Evolutionary conservation across 2,329 filamentous ascomycete genomes (phyloP), one percentile per base, ranked within the genome.

Genomic region (Fusarium musae): DNA sequence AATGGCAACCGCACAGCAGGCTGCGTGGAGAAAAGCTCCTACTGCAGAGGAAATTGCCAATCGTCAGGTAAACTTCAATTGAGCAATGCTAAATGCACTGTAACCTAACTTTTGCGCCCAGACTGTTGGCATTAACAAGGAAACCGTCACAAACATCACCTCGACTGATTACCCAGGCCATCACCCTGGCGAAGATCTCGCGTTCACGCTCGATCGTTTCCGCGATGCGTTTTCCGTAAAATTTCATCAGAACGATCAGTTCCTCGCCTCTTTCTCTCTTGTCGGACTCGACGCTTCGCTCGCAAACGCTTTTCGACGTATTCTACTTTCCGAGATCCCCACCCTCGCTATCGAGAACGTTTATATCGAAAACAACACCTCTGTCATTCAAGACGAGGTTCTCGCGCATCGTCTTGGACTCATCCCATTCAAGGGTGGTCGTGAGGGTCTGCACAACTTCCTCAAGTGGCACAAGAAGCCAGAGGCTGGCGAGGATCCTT

Each of bases 361-460:
- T 80, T 99, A 93, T 84, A 91, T 98, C 73, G 90, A 94, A 81
- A 97, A 98, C 87, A 99, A 99, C 87, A 98, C 96, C 57, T 97
- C 94, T 9, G 95, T 99, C 40, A 96, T 99, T 79, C 96, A 98
- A 82, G 96, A 99, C 81, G 96, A 99, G 85, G 96, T 99, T 9
- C 91, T 99, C 58, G 92, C 95, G 21, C 93, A 96, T 82, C 90
- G 96, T 49, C 87, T 99, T 37, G 96, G 96, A 66, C 90, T 99
- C 50, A 93, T 99, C 61, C 96, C 97, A 23, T 92, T 99, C 76
- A 93, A 92, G 74, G 96, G 94, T 75, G 90, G 91, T 69, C 90
- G 91, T 73, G 88, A 93, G 62, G 95, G 93, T 58, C 86, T 99
- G 62, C 86, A 86, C 65, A 90, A 92, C 77, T 95, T 91, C 86